phyloP scores from a whole-genome alignment of 2,329 filamentous ascomycete genomes.

The Fusarium proliferatum region DNA sequence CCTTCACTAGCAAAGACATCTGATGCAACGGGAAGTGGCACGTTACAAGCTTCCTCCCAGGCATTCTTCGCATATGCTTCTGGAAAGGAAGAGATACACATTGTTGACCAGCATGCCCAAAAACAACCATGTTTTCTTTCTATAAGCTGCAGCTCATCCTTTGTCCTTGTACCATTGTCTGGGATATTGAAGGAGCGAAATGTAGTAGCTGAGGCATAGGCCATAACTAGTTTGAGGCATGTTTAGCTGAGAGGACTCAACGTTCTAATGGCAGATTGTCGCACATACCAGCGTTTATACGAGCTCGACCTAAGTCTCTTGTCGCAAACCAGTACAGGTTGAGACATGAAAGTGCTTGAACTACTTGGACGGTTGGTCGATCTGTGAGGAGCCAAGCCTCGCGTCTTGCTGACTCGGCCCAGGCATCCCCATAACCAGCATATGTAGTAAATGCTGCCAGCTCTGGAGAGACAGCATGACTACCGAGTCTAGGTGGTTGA shows the following conservation, averaged over 20 bases:
- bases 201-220: neutral
- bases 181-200: neutral
- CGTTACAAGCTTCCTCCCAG: neutral
- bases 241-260: neutral
- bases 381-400: neutral
- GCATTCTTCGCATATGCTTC: neutral
- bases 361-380: neutral
- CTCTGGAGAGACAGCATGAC: neutral
- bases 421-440: neutral
- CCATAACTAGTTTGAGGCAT: neutral
- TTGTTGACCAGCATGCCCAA: neutral
- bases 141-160: neutral
- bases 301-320: neutral
- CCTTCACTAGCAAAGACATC: no score
- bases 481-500: neutral
- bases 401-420: neutral
- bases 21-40: neutral
- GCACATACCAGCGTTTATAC: neutral
- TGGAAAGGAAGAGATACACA: neutral
- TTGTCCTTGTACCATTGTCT: neutral
- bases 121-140: neutral
- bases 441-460: neutral
- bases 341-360: neutral
- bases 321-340: neutral
- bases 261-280: fast-evolving